These are phyloP conservation scores for Anthoceros angustus DNA, from an alignment of 225 moss, liverwort and hornwort species.

Conservation along the genomic window DNA sequence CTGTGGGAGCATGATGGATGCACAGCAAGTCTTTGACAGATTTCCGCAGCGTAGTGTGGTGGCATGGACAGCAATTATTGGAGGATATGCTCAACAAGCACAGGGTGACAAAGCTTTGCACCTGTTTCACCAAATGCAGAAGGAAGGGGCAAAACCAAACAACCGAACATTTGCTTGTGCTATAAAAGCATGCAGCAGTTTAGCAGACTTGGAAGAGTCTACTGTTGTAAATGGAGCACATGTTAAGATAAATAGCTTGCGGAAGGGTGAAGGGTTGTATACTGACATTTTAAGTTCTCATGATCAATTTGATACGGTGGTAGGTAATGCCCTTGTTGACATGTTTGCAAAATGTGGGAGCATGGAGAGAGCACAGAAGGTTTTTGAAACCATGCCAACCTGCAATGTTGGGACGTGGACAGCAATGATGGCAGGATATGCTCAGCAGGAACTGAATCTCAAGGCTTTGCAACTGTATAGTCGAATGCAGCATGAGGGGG, in stretches of 20 bases:
- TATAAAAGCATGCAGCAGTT: background rate
- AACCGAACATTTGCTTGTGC: background rate
- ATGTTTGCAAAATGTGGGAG: background rate
- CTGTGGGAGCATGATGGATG: conserved; percentile 2
- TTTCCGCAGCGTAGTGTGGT: conserved; percentile 1
- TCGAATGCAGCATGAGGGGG: too few species aligned
- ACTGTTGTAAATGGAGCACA: conserved; percentile 1
- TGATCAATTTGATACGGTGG: background rate
- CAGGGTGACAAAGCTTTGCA: background rate
- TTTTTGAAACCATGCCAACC: too few species aligned
- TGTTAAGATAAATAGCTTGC: background rate
- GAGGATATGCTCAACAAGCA: background rate
- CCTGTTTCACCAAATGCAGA: background rate
- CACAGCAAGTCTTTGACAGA: conserved; percentile 3
- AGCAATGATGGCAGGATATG: too few species aligned
- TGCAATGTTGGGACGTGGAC: too few species aligned
- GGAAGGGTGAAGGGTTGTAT: background rate
- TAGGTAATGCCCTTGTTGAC: conserved; percentile 2
- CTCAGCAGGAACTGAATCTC: too few species aligned
- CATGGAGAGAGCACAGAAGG: too few species aligned
- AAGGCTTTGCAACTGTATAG: too few species aligned
- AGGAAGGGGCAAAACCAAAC: background rate
- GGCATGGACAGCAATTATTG: conserved; percentile 4
- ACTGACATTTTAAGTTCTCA: background rate
- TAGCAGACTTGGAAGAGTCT: conserved; percentile 4